Evolutionary conservation across 2,329 filamentous ascomycete species (phyloP).

Genomic region (Ophiostoma angusticollis): DNA sequence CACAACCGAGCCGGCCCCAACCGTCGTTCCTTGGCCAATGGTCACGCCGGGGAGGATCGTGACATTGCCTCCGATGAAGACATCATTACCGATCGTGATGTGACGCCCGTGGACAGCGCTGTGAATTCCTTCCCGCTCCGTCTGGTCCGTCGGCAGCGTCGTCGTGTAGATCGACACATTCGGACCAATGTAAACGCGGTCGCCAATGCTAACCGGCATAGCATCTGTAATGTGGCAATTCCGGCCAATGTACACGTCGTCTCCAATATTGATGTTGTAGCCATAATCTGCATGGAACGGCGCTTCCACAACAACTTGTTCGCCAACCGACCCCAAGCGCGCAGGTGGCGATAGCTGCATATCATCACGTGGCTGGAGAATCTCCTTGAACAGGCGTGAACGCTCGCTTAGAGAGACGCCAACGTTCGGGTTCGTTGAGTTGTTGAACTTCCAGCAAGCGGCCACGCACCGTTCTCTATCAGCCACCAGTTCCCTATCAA

Average conservation of each 20-base stretch:
- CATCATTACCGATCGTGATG: slow-evolving; percentile 74
- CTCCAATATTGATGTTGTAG: slow-evolving; percentile 82
- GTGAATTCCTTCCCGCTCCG: slow-evolving; percentile 58
- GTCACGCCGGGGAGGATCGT: slow-evolving; percentile 67
- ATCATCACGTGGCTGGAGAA: slow-evolving; percentile 50
- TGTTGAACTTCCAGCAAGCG: slow-evolving; percentile 79
- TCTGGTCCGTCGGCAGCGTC: slow-evolving; percentile 58
- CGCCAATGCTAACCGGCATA: slow-evolving; percentile 69
- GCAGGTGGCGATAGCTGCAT: slow-evolving; percentile 42
- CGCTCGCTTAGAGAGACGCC: slow-evolving; percentile 59
- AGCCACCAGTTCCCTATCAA: slow-evolving; percentile 61
- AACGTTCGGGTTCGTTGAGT: slow-evolving; percentile 60
- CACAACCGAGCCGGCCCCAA: slow-evolving; percentile 76
- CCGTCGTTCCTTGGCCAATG: slow-evolving; percentile 64
- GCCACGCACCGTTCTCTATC: slow-evolving; percentile 77
- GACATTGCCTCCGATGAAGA: slow-evolving; percentile 68
- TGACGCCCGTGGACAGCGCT: slow-evolving; percentile 57
- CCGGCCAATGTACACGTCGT: slow-evolving; percentile 70
- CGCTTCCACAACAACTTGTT: slow-evolving; percentile 65
- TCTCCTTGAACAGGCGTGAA: slow-evolving; percentile 56
- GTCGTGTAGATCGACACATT: slow-evolving; percentile 79
- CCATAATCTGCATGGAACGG: slow-evolving; percentile 92
- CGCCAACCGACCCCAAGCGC: slow-evolving; percentile 53
- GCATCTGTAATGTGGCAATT: slow-evolving; percentile 81
- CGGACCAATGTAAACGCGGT: slow-evolving; percentile 63